Evolutionary conservation across 331 rosid species (phyloP).

Genomic region (Rosa hybrid): DNA sequence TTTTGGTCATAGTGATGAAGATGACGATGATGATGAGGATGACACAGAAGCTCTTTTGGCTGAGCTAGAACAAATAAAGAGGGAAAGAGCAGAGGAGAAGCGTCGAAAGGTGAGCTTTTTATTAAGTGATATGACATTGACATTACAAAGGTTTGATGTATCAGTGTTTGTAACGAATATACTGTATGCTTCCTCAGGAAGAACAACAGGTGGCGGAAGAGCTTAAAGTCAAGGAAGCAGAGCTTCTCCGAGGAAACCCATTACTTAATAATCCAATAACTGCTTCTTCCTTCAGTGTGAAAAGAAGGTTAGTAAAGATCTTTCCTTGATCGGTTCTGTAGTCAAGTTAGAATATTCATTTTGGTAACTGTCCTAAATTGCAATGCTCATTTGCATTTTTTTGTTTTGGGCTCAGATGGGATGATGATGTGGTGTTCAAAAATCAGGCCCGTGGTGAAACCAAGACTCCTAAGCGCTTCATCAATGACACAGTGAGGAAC

Average conservation of each 20-base stretch:
- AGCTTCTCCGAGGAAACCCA: slow-evolving; percentile 84
- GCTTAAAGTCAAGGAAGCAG: slow-evolving; percentile 82
- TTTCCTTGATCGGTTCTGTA: neutral
- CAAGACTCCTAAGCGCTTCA: slow-evolving; percentile 84
- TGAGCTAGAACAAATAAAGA: slow-evolving; percentile 86
- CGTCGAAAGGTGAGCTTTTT: slow-evolving; percentile 58
- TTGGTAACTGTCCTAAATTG: neutral
- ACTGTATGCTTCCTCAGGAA: slow-evolving; percentile 48
- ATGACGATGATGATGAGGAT: slow-evolving; percentile 63
- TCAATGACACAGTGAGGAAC: slow-evolving; percentile 86
- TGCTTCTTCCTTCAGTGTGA: slow-evolving; percentile 56
- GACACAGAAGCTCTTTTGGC: slow-evolving; percentile 87
- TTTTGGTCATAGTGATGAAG: slow-evolving; percentile 45
- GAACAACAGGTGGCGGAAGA: slow-evolving; percentile 72
- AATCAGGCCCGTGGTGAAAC: slow-evolving; percentile 93
- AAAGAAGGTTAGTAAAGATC: slow-evolving; percentile 41
- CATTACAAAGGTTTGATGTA: neutral
- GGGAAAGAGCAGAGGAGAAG: slow-evolving; percentile 77
- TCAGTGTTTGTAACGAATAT: slow-evolving; percentile 2
- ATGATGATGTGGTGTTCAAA: slow-evolving; percentile 91
- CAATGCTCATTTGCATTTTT: neutral
- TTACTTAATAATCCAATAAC: slow-evolving; percentile 44
- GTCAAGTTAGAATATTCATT: neutral
- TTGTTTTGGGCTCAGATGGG: slow-evolving; percentile 51
- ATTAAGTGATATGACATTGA: neutral